A percentile compares a stretch with the other conserved stretches of the same genome.
Evolutionary conservation across 83 land plant species (phyloP).

Genomic region (Thuja plicata): DNA sequence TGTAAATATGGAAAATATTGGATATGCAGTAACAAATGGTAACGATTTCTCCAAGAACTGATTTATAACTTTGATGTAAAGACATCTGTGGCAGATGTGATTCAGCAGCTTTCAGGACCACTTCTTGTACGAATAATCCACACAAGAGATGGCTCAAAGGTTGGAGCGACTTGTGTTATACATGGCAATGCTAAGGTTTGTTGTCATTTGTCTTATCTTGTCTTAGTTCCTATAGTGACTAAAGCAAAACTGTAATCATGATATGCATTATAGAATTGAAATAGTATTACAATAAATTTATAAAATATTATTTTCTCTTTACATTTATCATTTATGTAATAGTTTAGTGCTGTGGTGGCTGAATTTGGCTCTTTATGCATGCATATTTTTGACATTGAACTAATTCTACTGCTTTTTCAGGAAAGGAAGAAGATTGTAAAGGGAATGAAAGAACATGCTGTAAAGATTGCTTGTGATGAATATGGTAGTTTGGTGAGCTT

Average conservation of each 20-base stretch:
- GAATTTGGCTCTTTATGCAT: background rate
- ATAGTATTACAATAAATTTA: background rate
- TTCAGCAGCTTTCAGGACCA: conserved; percentile 52
- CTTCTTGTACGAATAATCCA: conserved; percentile 91
- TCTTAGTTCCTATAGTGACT: no score
- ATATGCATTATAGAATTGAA: background rate
- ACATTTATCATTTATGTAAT: background rate
- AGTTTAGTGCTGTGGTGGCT: background rate
- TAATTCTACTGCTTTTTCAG: conserved; percentile 35
- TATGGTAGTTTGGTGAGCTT: conserved; percentile 67
- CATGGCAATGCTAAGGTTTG: conserved; percentile 87
- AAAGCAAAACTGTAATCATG: conserved; percentile 1
- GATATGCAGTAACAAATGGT: background rate
- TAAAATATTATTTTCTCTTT: background rate
- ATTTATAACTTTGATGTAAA: conserved; percentile 3
- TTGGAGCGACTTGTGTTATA: conserved; percentile 81
- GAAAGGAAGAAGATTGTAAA: conserved; percentile 94
- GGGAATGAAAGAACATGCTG: conserved; percentile 82
- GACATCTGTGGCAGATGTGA: conserved; percentile 35
- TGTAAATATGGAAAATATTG: background rate
- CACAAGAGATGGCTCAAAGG: conserved; percentile 86
- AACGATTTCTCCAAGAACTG: background rate
- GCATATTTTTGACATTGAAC: background rate
- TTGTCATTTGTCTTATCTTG: background rate
- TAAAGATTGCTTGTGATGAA: conserved; percentile 77